Evolutionary conservation across 108 stramenopile species (phyloP), one percentile per base, ranked within the genome.

Genomic region (Stephanodiscus triporus): DNA sequence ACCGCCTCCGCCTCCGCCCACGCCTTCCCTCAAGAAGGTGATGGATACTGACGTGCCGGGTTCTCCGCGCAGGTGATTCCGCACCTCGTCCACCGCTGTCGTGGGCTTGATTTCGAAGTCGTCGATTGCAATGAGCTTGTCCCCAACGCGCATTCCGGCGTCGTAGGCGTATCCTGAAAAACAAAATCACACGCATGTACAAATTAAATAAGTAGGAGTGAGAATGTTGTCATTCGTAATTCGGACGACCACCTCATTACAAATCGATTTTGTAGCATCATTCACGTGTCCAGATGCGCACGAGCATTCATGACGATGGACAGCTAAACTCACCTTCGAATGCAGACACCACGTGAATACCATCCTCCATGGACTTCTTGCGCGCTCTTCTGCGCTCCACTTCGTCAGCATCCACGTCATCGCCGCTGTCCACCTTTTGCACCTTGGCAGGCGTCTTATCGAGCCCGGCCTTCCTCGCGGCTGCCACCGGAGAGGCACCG

Each of bases 241-340:
- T 34, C 5, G 32, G 4, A 34, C n/a, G n/a, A n/a, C n/a, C n/a
- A n/a, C n/a, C n/a, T n/a, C n/a, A n/a, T n/a, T n/a, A n/a, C n/a
- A n/a, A n/a, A n/a, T n/a, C n/a, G n/a, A n/a, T n/a, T n/a, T n/a
- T n/a, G n/a, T n/a, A n/a, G n/a, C n/a, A n/a, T n/a, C n/a, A n/a
- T n/a, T n/a, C n/a, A n/a, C n/a, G n/a, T n/a, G n/a, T n/a, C n/a
- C n/a, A n/a, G n/a, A n/a, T n/a, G n/a, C n/a, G n/a, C n/a, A n/a
- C n/a, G n/a, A n/a, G n/a, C n/a, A n/a, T n/a, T n/a, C n/a, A n/a
- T n/a, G n/a, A n/a, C n/a, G n/a, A n/a, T n/a, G n/a, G n/a, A n/a
- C n/a, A n/a, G n/a, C n/a, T n/a, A n/a, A n/a, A n/a, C 76, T 96
- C 93, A 30, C 94, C 96, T 77, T 98, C 97, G 79, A 97, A 96